Percentiles rank a stretch among this genome's conserved stretches.
Evolutionary conservation across 1,139 yeast genomes (phyloP).

Genomic region (Suhomyces bolitotheri): DNA sequence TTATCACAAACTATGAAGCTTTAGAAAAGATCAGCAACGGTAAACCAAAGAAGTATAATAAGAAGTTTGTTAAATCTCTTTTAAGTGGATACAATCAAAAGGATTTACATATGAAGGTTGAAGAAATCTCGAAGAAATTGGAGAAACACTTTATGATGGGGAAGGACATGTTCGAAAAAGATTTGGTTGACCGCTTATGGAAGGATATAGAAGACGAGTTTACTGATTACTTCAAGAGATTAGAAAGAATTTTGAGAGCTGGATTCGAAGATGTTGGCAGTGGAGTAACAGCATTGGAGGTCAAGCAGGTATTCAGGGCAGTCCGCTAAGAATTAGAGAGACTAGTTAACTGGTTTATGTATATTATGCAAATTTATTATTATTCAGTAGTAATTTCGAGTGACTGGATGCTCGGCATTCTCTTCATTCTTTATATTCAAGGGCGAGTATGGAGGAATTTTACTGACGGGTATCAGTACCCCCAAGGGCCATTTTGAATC

Average conservation of each 20-base stretch:
- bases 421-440: too few species aligned
- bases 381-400: too few species aligned
- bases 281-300: constrained; percentile 36
- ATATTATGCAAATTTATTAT: too few species aligned
- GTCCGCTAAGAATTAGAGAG: constrained; percentile 9
- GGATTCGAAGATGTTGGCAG: constrained; percentile 47
- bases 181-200: constrained; percentile 48
- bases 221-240: constrained; percentile 37
- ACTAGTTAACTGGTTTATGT: not conserved
- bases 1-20: constrained; percentile 64
- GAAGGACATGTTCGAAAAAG: constrained; percentile 47
- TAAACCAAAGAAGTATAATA: constrained; percentile 63
- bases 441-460: constrained; percentile 12
- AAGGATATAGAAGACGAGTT: constrained; percentile 40
- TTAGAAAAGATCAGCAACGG: constrained; percentile 47
- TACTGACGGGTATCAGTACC: constrained; percentile 34
- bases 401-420: too few species aligned
- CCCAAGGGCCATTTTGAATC: constrained; percentile 53
- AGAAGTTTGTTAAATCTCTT: constrained; percentile 57
- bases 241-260: constrained; percentile 37
- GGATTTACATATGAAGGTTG: constrained; percentile 59
- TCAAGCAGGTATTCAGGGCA: constrained; percentile 27
- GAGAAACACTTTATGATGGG: constrained; percentile 57
- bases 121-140: constrained; percentile 56
- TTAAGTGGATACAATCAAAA: constrained; percentile 55